Base-by-base conservation (phyloP, 208 protist species). In the Leishmania turanica region DNA sequence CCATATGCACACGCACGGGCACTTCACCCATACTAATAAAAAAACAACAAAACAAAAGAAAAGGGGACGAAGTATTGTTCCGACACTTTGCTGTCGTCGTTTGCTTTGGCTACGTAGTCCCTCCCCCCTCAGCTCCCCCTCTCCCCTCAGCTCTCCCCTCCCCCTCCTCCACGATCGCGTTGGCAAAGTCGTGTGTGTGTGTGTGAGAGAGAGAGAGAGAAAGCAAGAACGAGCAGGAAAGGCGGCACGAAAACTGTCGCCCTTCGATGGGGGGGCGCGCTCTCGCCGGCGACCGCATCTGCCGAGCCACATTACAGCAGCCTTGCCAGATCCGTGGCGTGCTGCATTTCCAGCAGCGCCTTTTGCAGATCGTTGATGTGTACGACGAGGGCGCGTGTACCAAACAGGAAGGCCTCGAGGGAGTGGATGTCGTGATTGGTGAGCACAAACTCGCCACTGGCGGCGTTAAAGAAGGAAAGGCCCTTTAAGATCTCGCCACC, bases 391-490 rank as follows among this genome's bases (percentile, higher is more conserved):
- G 91, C 92, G 17, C 90, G 87, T 21, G 88, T 92, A 21, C 94
- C 94, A 72, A 97, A 97, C 19, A 97, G 80, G 83, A 96, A 97
- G 8, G 94, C 92, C 87, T 97, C 92, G n/a, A 97, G 80, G 74
- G 92, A 96, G 84, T 97, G 94, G 80, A 97, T 94, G 75, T 97
- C 94, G 74, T 91, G 88, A 77, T 97, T 97, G 19, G 92, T 94
- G 49, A 97, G 84, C 58, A 96, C 86, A 86, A 94, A 96, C 84
- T 93, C 91, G 42, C 91, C 93, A 56, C 83, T 84, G 54, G 95
- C 89, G 2, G 87, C 64, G 71, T 97, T 81, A 71, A 92, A 96
- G 77, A 93, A 92, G 49, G 74, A 89, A 47, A 95, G 60, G 53
- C 91, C 87, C 31, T 82, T 80, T 27, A 96, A 79, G 2, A 87